Base-by-base conservation (phyloP, 2,329 filamentous ascomycete species). In the Cadophora sp. region DNA sequence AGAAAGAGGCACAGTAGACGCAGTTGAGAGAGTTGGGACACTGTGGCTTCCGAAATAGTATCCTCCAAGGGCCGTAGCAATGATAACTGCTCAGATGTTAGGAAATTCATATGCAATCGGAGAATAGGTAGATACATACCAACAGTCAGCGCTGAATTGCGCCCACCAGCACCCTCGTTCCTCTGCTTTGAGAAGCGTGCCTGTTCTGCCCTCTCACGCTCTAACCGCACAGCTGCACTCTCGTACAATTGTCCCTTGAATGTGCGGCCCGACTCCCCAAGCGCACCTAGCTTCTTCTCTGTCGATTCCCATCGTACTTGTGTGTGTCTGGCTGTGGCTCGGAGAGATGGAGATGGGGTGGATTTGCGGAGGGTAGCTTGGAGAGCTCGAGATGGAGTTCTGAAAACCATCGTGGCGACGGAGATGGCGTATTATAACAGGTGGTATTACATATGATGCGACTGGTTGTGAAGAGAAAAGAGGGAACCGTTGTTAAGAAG, bases 221-320 rank as follows among this genome's bases (percentile, higher is more conserved):
- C 80, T 69, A 88, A 79, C 67, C 87, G 83, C 64, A 83, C 80
- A 60, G 81, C 81, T 59, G 87, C 86, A 69, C 85, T 87, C 71
- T 86, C 84, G 73, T 87, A 85, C 72, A 89, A 82, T 78, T 89
- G 87, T 22, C 85, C 85, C 72, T 85, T 83, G 74, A 89, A 89
- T 3, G 80, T 71, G 41, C 68, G 71, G 4, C 72, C 73, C n/a
- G 50, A 27, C 20, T 60, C 56, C 50, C 58, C 58, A 33, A 22
- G 14, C 22, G 45, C 60, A 13, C 61, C 59, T n/a, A 67, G 68
- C 22, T 69, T 68, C 41, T 71, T 67, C 43, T 75, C 70, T 43
- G 74, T 73, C 9, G 75, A 75, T 62, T 70, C 67, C 39, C 68
- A 72, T 69, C 74, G 66, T 69, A 72, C 55, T 47, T 73, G 70